Conservation (phyloP, 768 basidiomycete species). For the Rickenella mellea region DNA sequence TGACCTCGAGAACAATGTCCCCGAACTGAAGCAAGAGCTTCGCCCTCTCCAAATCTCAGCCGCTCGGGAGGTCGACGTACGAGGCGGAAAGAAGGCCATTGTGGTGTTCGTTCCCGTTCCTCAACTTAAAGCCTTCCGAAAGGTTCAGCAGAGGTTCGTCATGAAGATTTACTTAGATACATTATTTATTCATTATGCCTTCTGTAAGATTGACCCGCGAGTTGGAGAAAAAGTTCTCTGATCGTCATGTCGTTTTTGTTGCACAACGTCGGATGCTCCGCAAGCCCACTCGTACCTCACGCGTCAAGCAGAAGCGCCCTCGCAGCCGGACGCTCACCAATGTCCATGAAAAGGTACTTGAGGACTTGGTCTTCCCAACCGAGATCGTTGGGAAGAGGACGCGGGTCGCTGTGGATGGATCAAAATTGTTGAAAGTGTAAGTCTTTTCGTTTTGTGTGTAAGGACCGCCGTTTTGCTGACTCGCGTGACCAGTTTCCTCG, state of each 20-base stretch:
- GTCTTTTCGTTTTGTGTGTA: constrained; percentile 23
- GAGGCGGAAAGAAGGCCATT: constrained; percentile 99
- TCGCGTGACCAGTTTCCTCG: constrained; percentile 64
- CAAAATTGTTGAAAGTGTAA: constrained; percentile 95
- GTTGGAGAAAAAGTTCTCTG: constrained; percentile 99
- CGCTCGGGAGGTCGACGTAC: constrained; percentile 97
- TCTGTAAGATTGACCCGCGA: constrained; percentile 83
- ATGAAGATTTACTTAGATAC: not conserved
- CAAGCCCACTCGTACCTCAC: constrained; percentile 91
- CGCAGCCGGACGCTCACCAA: constrained; percentile 93
- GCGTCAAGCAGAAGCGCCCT: constrained; percentile 92
- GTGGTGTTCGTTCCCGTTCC: constrained; percentile 97
- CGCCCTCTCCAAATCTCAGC: constrained; percentile 94
- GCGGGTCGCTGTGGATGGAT: constrained; percentile 86
- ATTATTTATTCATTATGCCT: not conserved
- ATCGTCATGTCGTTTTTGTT: constrained; percentile 97
- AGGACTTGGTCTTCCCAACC: constrained; percentile 97
- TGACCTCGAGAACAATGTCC: constrained; percentile 97
- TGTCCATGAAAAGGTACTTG: constrained; percentile 97
- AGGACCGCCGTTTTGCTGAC: constrained; percentile 7
- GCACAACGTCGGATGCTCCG: constrained; percentile 97
- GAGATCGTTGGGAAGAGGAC: constrained; percentile 99
- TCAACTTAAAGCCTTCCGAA: constrained; percentile 97
- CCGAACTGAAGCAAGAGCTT: constrained; percentile 96
- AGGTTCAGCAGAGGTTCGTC: constrained; percentile 86